Percentiles rank a stretch among this genome's conserved stretches.
Conservation (phyloP, 1,284 basidiomycete species). For the Pseudozyma thailandica region DNA sequence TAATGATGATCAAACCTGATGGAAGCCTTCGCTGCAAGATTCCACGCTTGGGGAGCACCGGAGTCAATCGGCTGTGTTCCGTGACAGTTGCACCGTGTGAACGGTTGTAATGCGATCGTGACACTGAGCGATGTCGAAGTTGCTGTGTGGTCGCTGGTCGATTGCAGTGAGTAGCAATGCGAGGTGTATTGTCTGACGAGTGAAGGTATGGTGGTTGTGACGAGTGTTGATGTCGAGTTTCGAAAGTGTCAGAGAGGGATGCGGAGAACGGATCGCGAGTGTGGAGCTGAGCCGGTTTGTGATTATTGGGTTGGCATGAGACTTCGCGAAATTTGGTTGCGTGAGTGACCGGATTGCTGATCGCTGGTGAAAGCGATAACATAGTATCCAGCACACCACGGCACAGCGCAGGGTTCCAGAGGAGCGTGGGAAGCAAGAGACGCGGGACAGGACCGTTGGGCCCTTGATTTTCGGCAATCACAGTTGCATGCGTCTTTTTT, state of each 20-base stretch:
- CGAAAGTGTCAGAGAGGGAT: neutral
- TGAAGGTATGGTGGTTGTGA: neutral
- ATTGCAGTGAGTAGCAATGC: neutral
- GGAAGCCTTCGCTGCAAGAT: neutral
- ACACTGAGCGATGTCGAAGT: neutral
- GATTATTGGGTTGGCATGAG: neutral
- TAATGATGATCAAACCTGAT: neutral
- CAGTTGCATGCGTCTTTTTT: slow-evolving; percentile 4
- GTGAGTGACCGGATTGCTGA: neutral
- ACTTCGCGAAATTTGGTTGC: neutral
- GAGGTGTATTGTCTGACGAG: neutral
- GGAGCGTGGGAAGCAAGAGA: neutral
- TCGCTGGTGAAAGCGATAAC: neutral
- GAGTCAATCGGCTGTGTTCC: slow-evolving; percentile 2
- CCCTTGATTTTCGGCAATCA: slow-evolving; percentile 16
- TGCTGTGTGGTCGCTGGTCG: neutral
- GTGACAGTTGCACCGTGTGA: neutral
- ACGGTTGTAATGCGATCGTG: neutral
- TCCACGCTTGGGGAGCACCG: neutral
- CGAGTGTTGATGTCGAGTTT: neutral
- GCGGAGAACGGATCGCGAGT: neutral
- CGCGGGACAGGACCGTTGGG: slow-evolving; percentile 10
- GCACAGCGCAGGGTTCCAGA: neutral
- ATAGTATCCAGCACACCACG: neutral
- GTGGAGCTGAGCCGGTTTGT: neutral